These are phyloP conservation scores for Kuraishia floccosa DNA, from an alignment of 805 yeast genomes.

Conservation along the genomic window DNA sequence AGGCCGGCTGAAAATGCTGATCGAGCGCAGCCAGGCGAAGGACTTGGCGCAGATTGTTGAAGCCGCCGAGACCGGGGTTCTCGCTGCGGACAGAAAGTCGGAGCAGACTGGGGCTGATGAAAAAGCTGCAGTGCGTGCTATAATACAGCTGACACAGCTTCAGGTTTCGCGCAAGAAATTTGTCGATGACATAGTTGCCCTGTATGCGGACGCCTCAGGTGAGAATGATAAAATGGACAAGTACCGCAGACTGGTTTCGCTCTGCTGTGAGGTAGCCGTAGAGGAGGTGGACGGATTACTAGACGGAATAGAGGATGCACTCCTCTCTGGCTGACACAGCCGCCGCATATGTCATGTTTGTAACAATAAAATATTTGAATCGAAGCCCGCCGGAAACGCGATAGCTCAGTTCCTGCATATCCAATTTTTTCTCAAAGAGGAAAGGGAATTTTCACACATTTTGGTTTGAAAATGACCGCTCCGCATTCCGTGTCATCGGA, in stretches of 20 bases:
- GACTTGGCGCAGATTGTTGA: slow-evolving; percentile 31
- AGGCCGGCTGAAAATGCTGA: slow-evolving; percentile 10
- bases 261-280: slow-evolving; percentile 55
- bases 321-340: no score
- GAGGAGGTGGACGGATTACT: slow-evolving; percentile 58
- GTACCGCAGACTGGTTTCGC: slow-evolving; percentile 56
- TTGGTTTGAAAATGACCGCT: no score
- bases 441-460: no score
- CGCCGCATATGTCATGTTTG: no score
- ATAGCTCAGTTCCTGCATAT: no score
- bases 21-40: slow-evolving; percentile 32
- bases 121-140: slow-evolving; percentile 11
- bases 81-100: slow-evolving; percentile 6
- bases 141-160: slow-evolving; percentile 33
- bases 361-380: no score
- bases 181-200: slow-evolving; percentile 29
- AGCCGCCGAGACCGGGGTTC: slow-evolving; percentile 17
- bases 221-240: slow-evolving; percentile 48
- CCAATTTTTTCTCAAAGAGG: no score
- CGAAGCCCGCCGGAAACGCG: no score
- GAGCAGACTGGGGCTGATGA: slow-evolving; percentile 7
- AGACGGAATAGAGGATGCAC: slow-evolving; percentile 36
- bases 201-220: slow-evolving; percentile 25
- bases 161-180: slow-evolving; percentile 47
- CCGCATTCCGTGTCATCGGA: no score